A percentile compares a stretch with the other conserved stretches of the same genome.
Conservation (phyloP, 306 rosid species). For the Citrullus colocynthis region DNA sequence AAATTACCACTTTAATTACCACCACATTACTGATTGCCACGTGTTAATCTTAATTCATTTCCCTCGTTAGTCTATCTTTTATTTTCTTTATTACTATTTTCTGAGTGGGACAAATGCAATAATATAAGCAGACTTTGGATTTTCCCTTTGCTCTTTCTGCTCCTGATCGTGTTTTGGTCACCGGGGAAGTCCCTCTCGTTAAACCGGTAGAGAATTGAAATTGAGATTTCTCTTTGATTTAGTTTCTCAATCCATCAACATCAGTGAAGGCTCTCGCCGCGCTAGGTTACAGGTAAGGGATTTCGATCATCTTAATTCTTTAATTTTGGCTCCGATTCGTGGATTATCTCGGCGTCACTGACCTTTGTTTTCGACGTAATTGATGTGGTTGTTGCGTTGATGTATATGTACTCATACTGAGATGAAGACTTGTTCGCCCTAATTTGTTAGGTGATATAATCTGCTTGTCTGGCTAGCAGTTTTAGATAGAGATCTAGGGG, state of each 20-base stretch:
- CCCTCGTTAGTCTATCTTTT: neutral
- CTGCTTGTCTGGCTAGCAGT: neutral
- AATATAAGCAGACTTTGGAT: neutral
- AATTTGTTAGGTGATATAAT: neutral
- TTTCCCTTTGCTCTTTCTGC: neutral
- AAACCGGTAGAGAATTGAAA: neutral
- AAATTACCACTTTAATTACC: neutral
- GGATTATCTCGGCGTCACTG: neutral
- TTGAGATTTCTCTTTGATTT: slow-evolving; percentile 3
- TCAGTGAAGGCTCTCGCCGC: slow-evolving; percentile 26
- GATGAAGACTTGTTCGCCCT: neutral
- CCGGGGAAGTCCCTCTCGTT: slow-evolving; percentile 16
- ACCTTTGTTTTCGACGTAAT: neutral
- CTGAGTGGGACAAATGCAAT: neutral
- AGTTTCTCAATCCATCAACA: slow-evolving; percentile 11
- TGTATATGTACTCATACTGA: neutral
- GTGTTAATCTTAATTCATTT: neutral
- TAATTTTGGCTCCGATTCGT: neutral
- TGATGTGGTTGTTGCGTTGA: neutral
- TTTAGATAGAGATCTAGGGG: slow-evolving; percentile 3
- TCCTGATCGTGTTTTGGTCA: slow-evolving; percentile 8
- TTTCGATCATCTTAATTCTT: neutral
- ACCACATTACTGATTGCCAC: neutral
- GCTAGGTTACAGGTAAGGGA: slow-evolving; percentile 30
- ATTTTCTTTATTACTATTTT: no score